Base-by-base conservation (phyloP, 768 basidiomycete species). In the Udeniomyces megalosporus region DNA sequence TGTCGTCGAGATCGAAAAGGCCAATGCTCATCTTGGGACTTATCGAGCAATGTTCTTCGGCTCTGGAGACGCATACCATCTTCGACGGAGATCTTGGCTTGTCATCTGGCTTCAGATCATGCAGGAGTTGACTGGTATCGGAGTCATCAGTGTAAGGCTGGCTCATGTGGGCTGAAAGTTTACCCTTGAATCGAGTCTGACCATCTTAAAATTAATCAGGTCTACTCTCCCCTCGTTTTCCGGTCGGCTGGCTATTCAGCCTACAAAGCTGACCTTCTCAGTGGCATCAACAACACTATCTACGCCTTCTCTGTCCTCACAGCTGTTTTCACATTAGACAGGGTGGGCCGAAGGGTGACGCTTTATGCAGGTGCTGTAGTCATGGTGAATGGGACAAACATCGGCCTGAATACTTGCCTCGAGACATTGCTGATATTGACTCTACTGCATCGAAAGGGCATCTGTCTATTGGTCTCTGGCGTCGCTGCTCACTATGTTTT, bases 101-200 rank as follows among this genome's bases (percentile, higher is more conserved):
- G 59, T 66, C 28, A 66, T 70, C 48, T 61, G 68, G 47, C 51
- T 69, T 24, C 68, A 69, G 56, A 60, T 69, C 52, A 58, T 61
- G 57, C 68, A 69, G 59, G 68, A 69, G 45, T 53, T 61, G 22
- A 53, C 50, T 14, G 69, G 69, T 26, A 69, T 68, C 42, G 66
- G 56, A 20, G 62, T 59, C 7, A 58, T 66, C 22, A 46, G 49
- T 24, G 32, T 59, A 17, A 12, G 20, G n/a, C 15, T 52, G 3
- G 50, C 24, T 26, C 11, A 28, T 50, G 26, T 52, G 6, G 38
- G n/a, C 17, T 4, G 26, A 26, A 52, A 22, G 17, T 26, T 8
- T 52, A n/a, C n/a, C n/a, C n/a, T n/a, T n/a, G n/a, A n/a, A n/a
- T n/a, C n/a, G n/a, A n/a, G n/a, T n/a, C n/a, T n/a, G n/a, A n/a